A percentile compares a stretch with the other conserved stretches of the same genome.
These are phyloP conservation scores for Aureobasidium sp. DNA, from an alignment of 2,329 filamentous ascomycete species.

Conservation along the genomic window DNA sequence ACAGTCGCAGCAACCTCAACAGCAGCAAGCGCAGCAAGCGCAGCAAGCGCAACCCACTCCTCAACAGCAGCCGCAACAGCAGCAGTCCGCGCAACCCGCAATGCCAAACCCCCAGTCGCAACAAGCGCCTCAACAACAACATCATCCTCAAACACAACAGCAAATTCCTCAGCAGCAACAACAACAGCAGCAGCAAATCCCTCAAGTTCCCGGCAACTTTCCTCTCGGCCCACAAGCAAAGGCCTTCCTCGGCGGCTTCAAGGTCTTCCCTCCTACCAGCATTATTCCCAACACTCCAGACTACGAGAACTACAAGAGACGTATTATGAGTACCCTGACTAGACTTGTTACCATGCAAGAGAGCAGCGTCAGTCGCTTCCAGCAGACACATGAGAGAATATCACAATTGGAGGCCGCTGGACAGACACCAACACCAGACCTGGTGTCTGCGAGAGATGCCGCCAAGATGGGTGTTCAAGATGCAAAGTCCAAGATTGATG, in stretches of 20 bases:
- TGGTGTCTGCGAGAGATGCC: conserved; percentile 13
- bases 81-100: conserved; percentile 8
- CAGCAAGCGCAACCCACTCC: conserved; percentile 17
- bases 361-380: conserved; percentile 11
- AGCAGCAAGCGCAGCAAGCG: neutral
- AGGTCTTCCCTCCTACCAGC: conserved; percentile 16
- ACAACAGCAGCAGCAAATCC: conserved; percentile 23
- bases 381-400: conserved; percentile 9
- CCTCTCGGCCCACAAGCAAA: conserved; percentile 27
- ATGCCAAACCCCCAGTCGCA: conserved; percentile 20
- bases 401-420: conserved; percentile 9
- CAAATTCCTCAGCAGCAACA: conserved; percentile 22
- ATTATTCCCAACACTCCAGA: conserved; percentile 16
- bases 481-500: conserved; percentile 16
- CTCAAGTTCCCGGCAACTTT: conserved; percentile 23
- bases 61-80: conserved; percentile 15
- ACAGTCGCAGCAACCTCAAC: conserved; percentile 17
- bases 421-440: conserved; percentile 12
- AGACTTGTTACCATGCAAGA: conserved; percentile 13
- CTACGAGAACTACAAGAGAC: conserved; percentile 17
- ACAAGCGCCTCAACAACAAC: conserved; percentile 19
- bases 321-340: conserved; percentile 6
- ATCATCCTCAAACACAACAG: conserved; percentile 18
- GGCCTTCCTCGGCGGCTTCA: conserved; percentile 14
- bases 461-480: conserved; percentile 11